Base-by-base conservation (phyloP, 1,284 basidiomycete species). In the Microbotryum scabiosae region DNA sequence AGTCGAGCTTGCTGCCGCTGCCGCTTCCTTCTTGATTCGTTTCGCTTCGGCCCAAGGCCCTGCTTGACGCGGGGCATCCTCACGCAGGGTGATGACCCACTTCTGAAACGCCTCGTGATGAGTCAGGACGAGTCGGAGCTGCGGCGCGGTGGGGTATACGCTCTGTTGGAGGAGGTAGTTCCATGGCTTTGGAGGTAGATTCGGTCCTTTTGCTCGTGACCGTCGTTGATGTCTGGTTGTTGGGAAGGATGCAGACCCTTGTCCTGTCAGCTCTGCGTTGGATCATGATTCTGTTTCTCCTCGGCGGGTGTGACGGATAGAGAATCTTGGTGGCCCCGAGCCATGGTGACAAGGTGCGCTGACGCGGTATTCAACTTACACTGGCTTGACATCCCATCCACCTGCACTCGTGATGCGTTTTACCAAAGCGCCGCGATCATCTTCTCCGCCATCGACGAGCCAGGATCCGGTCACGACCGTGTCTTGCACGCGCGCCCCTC, bases 351-450 rank as follows among this genome's bases (percentile, higher is more conserved):
- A 45, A 6, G 21, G 23, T 14, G 36, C 16, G 9, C 6, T 44
- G 25, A 2, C 36, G 36, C 36, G 14, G 10, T 18, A 10, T 41
- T 41, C 36, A 8, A 56, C 65, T 43, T 16, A 67, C 65, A 61
- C 6, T 8, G 49, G n/a, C 45, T 55, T 54, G 23, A 45, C 4
- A 4, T 8, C 30, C 63, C 59, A 64, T 1, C 32, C 47, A 9
- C 56, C 60, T 10, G 60, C 58, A 1, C 5, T 10, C 14, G 65
- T 59, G 20, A 67, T 36, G 2, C 43, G 45, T 10, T 54, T 7
- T 3, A 64, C 63, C 10, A 67, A 21, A 8, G 14, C 23, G 1
- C 30, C 25, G 2, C 57, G 41, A 18, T 67, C 65, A 12, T 44
- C 44, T 10, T 32, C 28, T 5, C 28, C 41, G 3, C 54, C 65